These are phyloP conservation scores for Aegle marmelos DNA, from an alignment of 345 rosid genomes.

Conservation along the genomic window DNA sequence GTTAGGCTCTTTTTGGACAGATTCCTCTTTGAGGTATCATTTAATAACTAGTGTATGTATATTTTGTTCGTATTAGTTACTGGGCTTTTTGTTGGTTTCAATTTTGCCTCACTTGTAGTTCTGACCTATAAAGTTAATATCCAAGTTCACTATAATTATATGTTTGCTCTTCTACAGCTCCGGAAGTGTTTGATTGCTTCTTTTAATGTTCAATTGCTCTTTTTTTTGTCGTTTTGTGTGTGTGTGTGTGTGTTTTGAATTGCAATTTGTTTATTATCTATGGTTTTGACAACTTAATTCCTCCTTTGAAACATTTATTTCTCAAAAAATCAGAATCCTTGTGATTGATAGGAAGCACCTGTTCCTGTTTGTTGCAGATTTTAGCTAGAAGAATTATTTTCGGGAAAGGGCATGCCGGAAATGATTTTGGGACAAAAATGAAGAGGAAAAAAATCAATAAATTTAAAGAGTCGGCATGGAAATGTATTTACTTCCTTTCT, in stretches of 20 bases:
- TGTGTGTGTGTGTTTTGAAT: no score
- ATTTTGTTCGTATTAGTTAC: not conserved
- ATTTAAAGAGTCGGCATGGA: conserved; percentile 96
- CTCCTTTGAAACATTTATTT: not conserved
- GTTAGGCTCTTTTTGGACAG: conserved; percentile 40
- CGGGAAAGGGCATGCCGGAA: conserved; percentile 37
- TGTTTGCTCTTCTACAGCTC: not conserved
- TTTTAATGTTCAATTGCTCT: no score
- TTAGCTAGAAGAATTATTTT: conserved; percentile 54
- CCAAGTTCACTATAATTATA: not conserved
- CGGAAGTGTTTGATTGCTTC: not conserved
- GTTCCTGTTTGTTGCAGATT: conserved; percentile 44
- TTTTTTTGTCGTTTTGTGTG: no score
- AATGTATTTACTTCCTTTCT: conserved; percentile 72
- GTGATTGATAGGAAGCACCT: not conserved
- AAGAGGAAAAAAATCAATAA: conserved; percentile 59
- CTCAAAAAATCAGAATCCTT: no score
- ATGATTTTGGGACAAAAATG: conserved; percentile 33
- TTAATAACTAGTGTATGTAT: not conserved
- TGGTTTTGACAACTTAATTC: not conserved
- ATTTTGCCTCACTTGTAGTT: not conserved
- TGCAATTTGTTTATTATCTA: conserved; percentile 26
- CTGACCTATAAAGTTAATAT: not conserved
- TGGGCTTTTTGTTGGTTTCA: not conserved
- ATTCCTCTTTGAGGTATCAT: conserved; percentile 42